phyloP scores from a whole-genome alignment of 1,284 basidiomycete species.

The Moniliophthora roreri region DNA sequence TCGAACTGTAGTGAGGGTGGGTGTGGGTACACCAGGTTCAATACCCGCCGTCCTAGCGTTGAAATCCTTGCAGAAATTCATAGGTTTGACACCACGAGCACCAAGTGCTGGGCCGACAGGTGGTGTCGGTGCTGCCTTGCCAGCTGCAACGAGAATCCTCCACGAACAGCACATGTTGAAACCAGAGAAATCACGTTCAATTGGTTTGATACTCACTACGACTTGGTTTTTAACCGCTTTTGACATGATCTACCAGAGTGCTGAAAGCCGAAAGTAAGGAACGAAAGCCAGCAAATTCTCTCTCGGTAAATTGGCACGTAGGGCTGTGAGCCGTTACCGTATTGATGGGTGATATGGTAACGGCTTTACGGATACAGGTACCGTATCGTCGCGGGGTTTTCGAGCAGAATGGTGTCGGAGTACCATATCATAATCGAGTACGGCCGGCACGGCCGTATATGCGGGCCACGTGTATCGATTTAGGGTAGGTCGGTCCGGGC shows the following conservation, averaged over 20 bases:
- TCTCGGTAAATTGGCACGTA: too few species aligned
- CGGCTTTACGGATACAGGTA: too few species aligned
- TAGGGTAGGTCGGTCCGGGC: too few species aligned
- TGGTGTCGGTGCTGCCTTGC: conserved; percentile 94
- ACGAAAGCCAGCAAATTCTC: conserved; percentile 16
- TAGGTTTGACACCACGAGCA: conserved; percentile 97
- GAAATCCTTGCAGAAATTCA: conserved; percentile 99
- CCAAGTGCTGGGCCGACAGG: conserved; percentile 97
- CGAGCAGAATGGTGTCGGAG: too few species aligned
- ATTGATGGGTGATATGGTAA: too few species aligned
- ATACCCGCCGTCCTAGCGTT: conserved; percentile 90
- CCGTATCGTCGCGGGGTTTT: too few species aligned
- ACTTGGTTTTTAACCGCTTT: conserved; percentile 56
- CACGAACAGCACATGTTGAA: conserved; percentile 30
- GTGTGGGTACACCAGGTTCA: conserved; percentile 84
- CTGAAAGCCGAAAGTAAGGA: not conserved
- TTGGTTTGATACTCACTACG: conserved; percentile 47
- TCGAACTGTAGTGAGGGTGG: conserved; percentile 89
- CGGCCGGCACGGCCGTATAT: too few species aligned
- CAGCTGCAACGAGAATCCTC: conserved; percentile 90
- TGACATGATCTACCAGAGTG: conserved; percentile 52
- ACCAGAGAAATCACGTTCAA: conserved; percentile 15
- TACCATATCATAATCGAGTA: too few species aligned
- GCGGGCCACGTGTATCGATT: too few species aligned
- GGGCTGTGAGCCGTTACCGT: too few species aligned